Evolutionary conservation across 345 rosid species (phyloP), one percentile per base, ranked within the genome.

Genomic region (Citrus reticulata): DNA sequence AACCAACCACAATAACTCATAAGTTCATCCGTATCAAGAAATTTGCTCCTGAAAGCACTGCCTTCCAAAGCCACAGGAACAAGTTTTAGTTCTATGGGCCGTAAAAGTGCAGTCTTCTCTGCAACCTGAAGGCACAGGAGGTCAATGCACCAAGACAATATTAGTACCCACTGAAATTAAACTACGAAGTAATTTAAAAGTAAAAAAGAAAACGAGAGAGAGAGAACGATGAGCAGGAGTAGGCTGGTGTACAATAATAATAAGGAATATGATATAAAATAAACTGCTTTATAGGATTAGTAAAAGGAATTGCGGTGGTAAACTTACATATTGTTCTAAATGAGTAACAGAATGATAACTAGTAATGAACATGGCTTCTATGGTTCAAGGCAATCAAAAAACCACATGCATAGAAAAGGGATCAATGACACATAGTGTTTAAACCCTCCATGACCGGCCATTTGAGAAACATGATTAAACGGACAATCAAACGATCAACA

Each of bases 11-110:
- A 88, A 65, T 92, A 95, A 85, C 90, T 86, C 91, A 93, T 90
- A 77, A 95, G 95, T 81, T 95, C 98, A 83, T 95, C 98, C 2
- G 87, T 72, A 80, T 95, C 98, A 67, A 95, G 91, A 88, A 95
- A 91, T 84, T 95, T 95, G 88, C 88, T 91, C 86, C 97, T 84
- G 86, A 95, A 95, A 72, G 98, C 98, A 88, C 97, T 93, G 65
- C 98, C 95, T 86, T 93, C 98, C 81, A 95, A 81, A 76, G 98
- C 93, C 83, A 87, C 90, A 68, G 98, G 98, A 82, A 95, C 98
- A 83, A 91, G 95, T 87, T 95, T 91, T 77, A 95, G 82, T 83
- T 95, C 98, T 81, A 88, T 79, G 10, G 98, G 98, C 75, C 97
- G 91, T 82, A 95, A 82, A 81, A 95, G 81, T 65, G 94, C 72